Evolutionary conservation across 345 rosid genomes (phyloP), one percentile per base, ranked within the genome.

Genomic region (Barbarea vulgaris): DNA sequence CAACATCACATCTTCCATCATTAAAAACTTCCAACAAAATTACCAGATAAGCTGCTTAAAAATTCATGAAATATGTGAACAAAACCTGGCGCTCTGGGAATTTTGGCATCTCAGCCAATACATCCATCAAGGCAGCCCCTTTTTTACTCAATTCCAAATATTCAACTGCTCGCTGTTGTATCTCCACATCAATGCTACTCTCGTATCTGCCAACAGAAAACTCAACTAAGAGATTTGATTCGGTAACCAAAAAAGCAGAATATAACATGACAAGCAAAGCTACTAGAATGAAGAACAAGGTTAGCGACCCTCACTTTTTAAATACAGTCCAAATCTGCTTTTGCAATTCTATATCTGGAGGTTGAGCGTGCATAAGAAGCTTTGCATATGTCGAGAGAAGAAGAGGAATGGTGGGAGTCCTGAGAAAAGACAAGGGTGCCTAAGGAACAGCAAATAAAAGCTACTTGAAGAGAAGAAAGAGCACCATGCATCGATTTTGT

Each of bases 101-200:
- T 80, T 91, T 96, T 21, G 99, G 99, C 99, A 96, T 96, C 82
- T 96, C 99, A 68, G 97, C 98, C 83, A 96, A 87, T 64, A 96
- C 88, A 83, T 93, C 98, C 77, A 83, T 78, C 46, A 88, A 75
- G 77, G 91, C 85, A 19, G 85, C 85, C 69, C 99, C 99, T 67
- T 93, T 96, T 79, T 85, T 82, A 86, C 97, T 91, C 84, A 96
- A 81, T 62, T 96, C 89, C 82, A 93, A 86, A 83, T 96, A 96
- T 79, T 96, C 99, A 59, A 85, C 88, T 68, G 99, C 98, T 70
- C 99, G 81, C 76, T 96, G 99, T 81, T 96, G 99, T 83, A 96
- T 93, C 82, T 96, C 99, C 75, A 83, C 95, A 89, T 96, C 99
- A 54, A 96, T 93, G 87, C 97, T 87, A 76, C 98, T 96, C 86